Percentiles rank a stretch among this genome's conserved stretches.
These are phyloP conservation scores for Globisporangium acanthophoron DNA, from an alignment of 352 stramenopile genomes.

Conservation along the genomic window DNA sequence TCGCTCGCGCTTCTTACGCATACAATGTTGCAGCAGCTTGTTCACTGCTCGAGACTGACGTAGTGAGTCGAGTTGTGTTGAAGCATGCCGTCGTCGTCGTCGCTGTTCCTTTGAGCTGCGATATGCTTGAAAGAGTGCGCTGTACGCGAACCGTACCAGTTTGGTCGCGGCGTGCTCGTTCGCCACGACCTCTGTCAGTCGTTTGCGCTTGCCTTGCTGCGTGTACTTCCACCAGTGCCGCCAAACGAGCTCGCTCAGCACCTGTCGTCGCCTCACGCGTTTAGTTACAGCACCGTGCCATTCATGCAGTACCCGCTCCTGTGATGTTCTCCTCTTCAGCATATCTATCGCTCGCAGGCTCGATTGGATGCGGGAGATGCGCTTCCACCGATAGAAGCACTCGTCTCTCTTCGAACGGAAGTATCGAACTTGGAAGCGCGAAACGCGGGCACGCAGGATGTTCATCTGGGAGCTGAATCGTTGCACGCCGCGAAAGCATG, in stretches of 20 bases:
- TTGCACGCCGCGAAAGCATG: constrained; percentile 3
- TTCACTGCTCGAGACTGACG: neutral
- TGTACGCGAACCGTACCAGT: neutral
- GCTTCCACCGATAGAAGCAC: constrained; percentile 21
- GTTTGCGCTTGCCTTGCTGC: too few species aligned
- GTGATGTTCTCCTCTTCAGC: neutral
- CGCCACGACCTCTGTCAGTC: too few species aligned
- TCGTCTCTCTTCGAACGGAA: constrained; percentile 20
- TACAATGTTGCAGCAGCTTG: neutral
- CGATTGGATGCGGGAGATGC: constrained; percentile 8
- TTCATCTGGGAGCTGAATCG: constrained; percentile 3
- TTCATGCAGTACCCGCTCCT: neutral
- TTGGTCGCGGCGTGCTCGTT: neutral
- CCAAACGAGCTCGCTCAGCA: constrained; percentile 1
- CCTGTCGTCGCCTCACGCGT: neutral
- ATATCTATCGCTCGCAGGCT: constrained; percentile 11
- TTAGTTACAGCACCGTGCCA: neutral
- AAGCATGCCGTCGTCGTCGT: neutral
- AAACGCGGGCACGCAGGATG: constrained; percentile 7
- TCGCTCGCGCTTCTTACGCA: constrained; percentile 3
- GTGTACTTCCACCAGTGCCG: too few species aligned
- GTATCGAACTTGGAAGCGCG: constrained; percentile 19
- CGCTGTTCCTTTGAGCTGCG: neutral
- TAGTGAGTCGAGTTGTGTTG: neutral
- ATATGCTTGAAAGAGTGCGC: neutral